These are phyloP conservation scores for Pythium periplocum DNA, from an alignment of 352 stramenopile genomes.

Conservation along the genomic window DNA sequence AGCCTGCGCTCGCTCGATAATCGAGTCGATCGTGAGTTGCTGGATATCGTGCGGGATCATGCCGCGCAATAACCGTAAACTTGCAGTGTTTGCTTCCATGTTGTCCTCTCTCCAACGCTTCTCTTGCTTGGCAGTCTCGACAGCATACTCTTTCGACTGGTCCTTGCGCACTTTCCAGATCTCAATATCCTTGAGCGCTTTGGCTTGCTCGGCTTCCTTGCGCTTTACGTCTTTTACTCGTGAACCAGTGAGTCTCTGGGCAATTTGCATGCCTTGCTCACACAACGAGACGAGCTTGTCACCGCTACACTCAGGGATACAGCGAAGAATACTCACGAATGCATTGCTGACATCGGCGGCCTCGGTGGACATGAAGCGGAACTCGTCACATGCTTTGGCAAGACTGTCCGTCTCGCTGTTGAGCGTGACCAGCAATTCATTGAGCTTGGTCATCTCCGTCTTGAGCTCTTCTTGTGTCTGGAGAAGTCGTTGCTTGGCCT, in stretches of 20 bases:
- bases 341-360: conserved; percentile 15
- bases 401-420: conserved; percentile 42
- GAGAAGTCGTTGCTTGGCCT: conserved; percentile 33
- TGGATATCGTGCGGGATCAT: conserved; percentile 55
- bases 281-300: conserved; percentile 41
- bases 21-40: conserved; percentile 42
- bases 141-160: conserved; percentile 44
- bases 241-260: conserved; percentile 40
- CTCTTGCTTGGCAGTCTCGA: conserved; percentile 51
- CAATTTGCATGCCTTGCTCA: conserved; percentile 35
- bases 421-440: conserved; percentile 45
- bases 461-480: conserved; percentile 43
- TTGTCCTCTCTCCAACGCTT: conserved; percentile 36
- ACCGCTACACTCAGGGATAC: conserved; percentile 40
- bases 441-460: conserved; percentile 32
- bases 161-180: conserved; percentile 60
- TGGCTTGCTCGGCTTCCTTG: conserved; percentile 51
- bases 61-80: conserved; percentile 33
- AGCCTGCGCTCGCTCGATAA: conserved; percentile 34
- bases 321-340: conserved; percentile 22
- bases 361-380: conserved; percentile 29
- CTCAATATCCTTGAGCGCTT: conserved; percentile 51
- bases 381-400: conserved; percentile 19
- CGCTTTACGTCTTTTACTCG: conserved; percentile 39
- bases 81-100: conserved; percentile 29